phyloP scores from a whole-genome alignment of 176 grass and related monocot genomes.

The Tuctoria greenei region DNA sequence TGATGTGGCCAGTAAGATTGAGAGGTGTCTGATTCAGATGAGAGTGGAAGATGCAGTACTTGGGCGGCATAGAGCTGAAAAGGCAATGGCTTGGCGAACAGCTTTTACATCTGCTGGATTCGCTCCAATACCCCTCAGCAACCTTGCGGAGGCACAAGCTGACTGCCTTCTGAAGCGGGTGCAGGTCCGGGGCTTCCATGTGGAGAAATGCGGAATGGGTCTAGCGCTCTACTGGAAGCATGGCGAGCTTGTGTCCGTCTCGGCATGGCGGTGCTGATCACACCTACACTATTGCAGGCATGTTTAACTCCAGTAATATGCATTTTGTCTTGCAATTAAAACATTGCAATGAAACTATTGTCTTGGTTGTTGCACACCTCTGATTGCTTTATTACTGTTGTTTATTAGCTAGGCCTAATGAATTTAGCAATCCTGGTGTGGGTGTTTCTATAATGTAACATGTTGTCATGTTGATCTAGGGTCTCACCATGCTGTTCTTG shows the following conservation, averaged over 20 bases:
- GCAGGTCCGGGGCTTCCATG: conserved; percentile 60
- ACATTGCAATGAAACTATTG: conserved; percentile 29
- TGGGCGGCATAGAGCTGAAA: conserved; percentile 37
- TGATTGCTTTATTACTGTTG: conserved; percentile 18
- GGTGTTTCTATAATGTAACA: conserved; percentile 18
- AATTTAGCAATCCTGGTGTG: conserved; percentile 29
- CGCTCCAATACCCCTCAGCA: conserved; percentile 52
- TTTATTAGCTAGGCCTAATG: conserved; percentile 27
- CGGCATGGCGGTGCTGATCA: conserved; percentile 77
- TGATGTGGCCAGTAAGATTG: conserved; percentile 51
- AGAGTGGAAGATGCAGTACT: conserved; percentile 52
- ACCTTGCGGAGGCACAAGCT: conserved; percentile 59
- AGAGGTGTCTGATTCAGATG: conserved; percentile 53
- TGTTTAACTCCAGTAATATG: conserved; percentile 37
- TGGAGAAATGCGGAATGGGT: conserved; percentile 54
- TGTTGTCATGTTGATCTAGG: conserved; percentile 35
- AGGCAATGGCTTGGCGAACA: conserved; percentile 45
- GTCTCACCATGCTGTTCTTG: conserved; percentile 2
- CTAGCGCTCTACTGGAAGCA: conserved; percentile 75
- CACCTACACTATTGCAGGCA: conserved; percentile 38
- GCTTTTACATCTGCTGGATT: conserved; percentile 55
- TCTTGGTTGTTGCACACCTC: conserved; percentile 25
- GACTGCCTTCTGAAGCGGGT: conserved; percentile 66
- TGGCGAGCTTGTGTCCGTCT: conserved; percentile 66
- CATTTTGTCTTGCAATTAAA: conserved; percentile 32